A percentile compares a stretch with the other conserved stretches of the same genome.
Conservation (phyloP, 768 basidiomycete genomes). For the Lentinula lateritia region DNA sequence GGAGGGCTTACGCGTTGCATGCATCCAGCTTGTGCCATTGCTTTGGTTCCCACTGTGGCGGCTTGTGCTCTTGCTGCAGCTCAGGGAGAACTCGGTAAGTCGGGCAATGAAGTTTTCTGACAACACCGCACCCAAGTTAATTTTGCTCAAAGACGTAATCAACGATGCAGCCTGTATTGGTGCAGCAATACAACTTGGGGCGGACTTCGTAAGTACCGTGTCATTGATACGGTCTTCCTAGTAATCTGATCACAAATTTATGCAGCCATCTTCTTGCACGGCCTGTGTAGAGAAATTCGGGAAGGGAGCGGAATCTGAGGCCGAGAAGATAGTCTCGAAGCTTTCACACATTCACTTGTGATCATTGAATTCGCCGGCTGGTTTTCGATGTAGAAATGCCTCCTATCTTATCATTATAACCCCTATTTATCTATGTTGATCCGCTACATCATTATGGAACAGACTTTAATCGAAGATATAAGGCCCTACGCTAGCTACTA, state of each 20-base stretch:
- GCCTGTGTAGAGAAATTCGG: background rate
- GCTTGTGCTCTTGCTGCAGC: conserved; percentile 1
- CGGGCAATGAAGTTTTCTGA: background rate
- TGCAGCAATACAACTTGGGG: background rate
- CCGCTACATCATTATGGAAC: background rate
- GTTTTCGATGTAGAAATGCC: background rate
- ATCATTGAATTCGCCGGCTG: background rate
- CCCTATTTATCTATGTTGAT: background rate
- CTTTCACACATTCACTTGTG: background rate
- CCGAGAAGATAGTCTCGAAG: background rate
- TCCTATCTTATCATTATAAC: background rate
- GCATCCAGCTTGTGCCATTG: background rate
- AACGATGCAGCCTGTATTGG: background rate
- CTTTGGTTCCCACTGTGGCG: background rate
- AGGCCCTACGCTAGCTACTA: background rate
- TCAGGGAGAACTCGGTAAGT: conserved; percentile 1
- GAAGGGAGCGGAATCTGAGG: background rate
- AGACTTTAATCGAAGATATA: background rate
- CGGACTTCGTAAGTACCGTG: background rate
- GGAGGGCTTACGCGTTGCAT: background rate
- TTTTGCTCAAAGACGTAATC: background rate
- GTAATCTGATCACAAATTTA: background rate
- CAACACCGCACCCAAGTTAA: too few relatives aligned
- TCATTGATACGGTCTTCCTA: background rate
- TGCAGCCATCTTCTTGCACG: background rate